Base-by-base conservation (phyloP, 2,329 filamentous ascomycete genomes). In the Colletotrichum sp. region DNA sequence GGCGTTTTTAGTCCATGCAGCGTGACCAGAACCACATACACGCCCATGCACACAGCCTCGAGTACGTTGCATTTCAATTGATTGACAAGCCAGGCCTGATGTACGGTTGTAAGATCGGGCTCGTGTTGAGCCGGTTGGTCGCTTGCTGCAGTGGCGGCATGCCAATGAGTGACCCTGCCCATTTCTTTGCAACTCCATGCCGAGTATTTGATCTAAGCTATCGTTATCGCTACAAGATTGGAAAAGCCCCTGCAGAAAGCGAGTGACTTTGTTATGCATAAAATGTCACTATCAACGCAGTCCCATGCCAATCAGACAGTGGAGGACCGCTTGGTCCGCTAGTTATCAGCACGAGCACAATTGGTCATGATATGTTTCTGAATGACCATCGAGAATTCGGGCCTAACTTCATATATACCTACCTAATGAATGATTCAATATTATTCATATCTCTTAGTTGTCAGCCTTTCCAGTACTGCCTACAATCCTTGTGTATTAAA, bases 41-140 rank as follows among this genome's bases (percentile, higher is more conserved):
- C 21, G 32, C 26, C 5, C 60, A 64, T 26, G 26, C 3, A 10
- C 60, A 43, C 60, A 28, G 60, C 60, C 60, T 39, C 32, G 34
- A 39, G 18, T 43, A 34, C 30, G 32, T 64, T 36, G 0, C 32
- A 64, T 64, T 28, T 13, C 4, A 30, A 26, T 14, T 13, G 30
- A 63, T 16, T 21, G 28, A 30, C 18, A 34, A 21, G 26, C 9
- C 18, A 30, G 63, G 86, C 77, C n/a, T 26, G 13, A 16, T 10
- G 24, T 52, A 4, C 6, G 43, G n/a, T 21, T 52, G 43, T 52
- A 52, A 52, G 43, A 52, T 21, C n/a, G 43, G 43, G n/a, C 43
- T 52, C n/a, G n/a, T 52, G 43, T 52, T 52, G 10, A 21, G 16
- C 43, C 43, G 43, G 43, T 52, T 52, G 43, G 10, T 24, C n/a